Evolutionary conservation across 345 rosid genomes (phyloP), one percentile per base, ranked within the genome.

Genomic region (Populus pruinosa): DNA sequence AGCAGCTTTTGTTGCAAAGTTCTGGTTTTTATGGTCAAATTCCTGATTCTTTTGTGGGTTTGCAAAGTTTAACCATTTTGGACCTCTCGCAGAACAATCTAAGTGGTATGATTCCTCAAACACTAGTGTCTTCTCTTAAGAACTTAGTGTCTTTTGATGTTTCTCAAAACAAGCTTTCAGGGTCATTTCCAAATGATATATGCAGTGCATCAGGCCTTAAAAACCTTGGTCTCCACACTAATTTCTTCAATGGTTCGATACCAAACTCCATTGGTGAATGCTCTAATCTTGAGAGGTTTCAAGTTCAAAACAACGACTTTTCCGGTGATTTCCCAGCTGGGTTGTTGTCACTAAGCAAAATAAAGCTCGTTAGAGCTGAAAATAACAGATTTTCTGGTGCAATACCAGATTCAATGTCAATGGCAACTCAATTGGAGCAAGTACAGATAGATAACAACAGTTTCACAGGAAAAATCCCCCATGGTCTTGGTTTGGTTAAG

Each of bases 371-470:
- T 23, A 81, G 97, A 86, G 94, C 92, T 25, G 93, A 89, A 83
- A 91, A 93, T 90, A 94, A 94, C 68, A 78, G 80, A 69, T 90
- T 93, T 35, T 87, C 91, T 9, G 98, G 98, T 43, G 83, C 59
- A 50, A 76, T 94, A 49, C 92, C 94, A 0, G 90, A 89, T 62
- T 87, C 88, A 27, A 84, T 94, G 65, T 88, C 95, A 41, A 83
- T 80, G 87, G 97, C 97, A 79, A 72, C 87, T 76, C 88, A 78
- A 73, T 65, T 94, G 82, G 98, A 93, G 90, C 97, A 94, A 87
- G 89, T 93, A 82, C 97, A 93, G 88, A 89, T 94, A 36, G 97
- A 93, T 76, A 90, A 90, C 85, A 94, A 94, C 79, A 89, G 87
- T 61, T 91, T 93, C 65, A 74, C 91, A 61, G 86, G 97, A 75